A percentile compares a stretch with the other conserved stretches of the same genome.
Conservation (phyloP, 768 basidiomycete genomes). For the Strobilomyces confusus region DNA sequence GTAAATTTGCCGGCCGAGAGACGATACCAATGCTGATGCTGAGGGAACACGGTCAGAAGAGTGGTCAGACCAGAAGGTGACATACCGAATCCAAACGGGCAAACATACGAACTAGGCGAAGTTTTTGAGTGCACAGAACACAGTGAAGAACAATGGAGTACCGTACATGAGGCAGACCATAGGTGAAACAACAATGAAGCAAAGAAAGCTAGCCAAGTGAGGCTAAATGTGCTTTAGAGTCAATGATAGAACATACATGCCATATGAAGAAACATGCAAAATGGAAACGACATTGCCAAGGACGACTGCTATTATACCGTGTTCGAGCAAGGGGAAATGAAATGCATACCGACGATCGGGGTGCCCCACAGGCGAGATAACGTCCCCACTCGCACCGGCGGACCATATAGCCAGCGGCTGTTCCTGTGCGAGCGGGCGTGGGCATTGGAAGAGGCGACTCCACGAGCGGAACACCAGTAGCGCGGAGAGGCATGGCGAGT, state of each 20-base stretch:
- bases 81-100: slow-evolving; percentile 1
- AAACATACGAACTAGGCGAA: not conserved
- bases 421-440: slow-evolving; percentile 1
- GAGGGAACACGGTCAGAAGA: not conserved
- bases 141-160: not conserved
- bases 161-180: not conserved
- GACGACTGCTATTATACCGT: not conserved
- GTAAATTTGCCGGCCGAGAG: slow-evolving; percentile 10
- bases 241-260: not conserved
- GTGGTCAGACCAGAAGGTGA: not conserved
- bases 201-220: not conserved
- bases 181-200: not conserved
- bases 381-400: not conserved
- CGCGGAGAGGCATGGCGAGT: not conserved
- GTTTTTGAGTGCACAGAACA: not conserved
- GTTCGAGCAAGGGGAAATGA: not conserved
- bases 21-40: slow-evolving; percentile 8
- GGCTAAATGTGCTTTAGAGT: not conserved
- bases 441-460: not conserved
- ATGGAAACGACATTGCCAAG: not conserved
- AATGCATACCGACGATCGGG: too few relatives aligned
- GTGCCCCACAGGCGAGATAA: slow-evolving; percentile 1
- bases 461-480: not conserved
- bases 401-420: not conserved
- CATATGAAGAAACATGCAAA: not conserved